Percentiles rank a stretch among this genome's conserved stretches.
Conservation (phyloP, 164 flowering plant species). For the Kalanchoe fedtschenkoi region DNA sequence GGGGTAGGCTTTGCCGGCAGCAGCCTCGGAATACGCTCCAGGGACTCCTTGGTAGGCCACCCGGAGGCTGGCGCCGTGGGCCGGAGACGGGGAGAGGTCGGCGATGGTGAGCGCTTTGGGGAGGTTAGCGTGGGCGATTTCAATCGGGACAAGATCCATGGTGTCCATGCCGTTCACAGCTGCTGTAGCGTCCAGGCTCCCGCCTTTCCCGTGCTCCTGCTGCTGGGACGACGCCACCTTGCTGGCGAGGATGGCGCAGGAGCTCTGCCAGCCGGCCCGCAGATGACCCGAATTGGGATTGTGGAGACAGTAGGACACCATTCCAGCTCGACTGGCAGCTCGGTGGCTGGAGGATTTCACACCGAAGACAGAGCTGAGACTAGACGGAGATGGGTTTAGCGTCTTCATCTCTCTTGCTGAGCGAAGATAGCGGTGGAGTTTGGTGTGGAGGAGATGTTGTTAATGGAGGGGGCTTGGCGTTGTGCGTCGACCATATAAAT, state of each 20-base stretch:
- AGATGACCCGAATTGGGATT: neutral
- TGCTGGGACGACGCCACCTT: neutral
- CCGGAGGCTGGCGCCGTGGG: neutral
- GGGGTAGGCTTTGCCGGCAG: neutral
- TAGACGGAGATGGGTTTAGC: neutral
- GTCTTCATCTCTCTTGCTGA: neutral
- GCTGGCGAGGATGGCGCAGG: neutral
- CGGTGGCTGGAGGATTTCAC: neutral
- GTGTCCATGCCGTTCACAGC: neutral
- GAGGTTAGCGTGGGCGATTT: neutral
- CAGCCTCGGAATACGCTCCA: conserved; percentile 2
- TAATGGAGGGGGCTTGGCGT: no score
- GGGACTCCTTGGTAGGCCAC: neutral
- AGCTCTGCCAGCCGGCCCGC: neutral
- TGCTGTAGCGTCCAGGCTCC: no score
- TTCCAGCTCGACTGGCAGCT: neutral
- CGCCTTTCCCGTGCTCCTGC: neutral
- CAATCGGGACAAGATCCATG: neutral
- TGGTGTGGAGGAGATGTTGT: no score
- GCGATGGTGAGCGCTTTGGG: neutral
- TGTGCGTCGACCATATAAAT: no score
- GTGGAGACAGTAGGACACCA: neutral
- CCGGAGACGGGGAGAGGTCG: neutral
- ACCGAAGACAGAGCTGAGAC: neutral
- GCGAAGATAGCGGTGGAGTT: no score